Base-by-base conservation (phyloP, 2,329 filamentous ascomycete genomes). In the Zymoseptoria passerinii region DNA sequence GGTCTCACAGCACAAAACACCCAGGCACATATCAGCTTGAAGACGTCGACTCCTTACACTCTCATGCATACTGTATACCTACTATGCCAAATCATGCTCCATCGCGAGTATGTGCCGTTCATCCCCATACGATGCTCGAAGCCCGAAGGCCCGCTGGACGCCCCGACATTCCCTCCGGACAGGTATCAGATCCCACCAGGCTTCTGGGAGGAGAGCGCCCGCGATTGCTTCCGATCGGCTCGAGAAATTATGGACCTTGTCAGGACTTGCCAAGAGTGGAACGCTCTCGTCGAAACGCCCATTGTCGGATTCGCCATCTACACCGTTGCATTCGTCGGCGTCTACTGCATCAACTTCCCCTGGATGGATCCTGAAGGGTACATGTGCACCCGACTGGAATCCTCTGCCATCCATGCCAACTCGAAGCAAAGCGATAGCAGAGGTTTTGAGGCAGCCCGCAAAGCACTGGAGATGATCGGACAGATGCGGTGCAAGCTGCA, bases 81-180 rank as follows among this genome's bases (percentile, higher is more conserved):
- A 1, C 75, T 89, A 1, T 88, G 84, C 68, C 79, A 81, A 57
- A 84, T 90, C 61, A 83, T 87, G 74, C 76, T 89, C 28, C 83
- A 88, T 66, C 78, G 86, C 61, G 85, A 88, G 68, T 88, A 85
- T 61, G 78, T 88, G 27, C 84, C 85, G 0, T 87, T 86, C 66
- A 78, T 86, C 16, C 83, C 85, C 1, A 75, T 86, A 50, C 74
- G 75, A 18, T 77, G 75, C 62, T 66, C 71, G 20, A 77, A 78
- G 64, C 81, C 81, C 1, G 67, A 76, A 50, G 81, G 81, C 2
- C 85, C 86, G 0, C 70, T 87, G 9, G 85, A 88, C 64, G 76
- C 77, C 53, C 82, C 83, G 2, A 75, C 73, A 0, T 83, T 85
- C 58, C 74, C 79, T 1, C 68, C 77, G 10, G 75, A 78, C 6